Conservation (phyloP, 495 filamentous ascomycete genomes). For the Neurospora sp. region DNA sequence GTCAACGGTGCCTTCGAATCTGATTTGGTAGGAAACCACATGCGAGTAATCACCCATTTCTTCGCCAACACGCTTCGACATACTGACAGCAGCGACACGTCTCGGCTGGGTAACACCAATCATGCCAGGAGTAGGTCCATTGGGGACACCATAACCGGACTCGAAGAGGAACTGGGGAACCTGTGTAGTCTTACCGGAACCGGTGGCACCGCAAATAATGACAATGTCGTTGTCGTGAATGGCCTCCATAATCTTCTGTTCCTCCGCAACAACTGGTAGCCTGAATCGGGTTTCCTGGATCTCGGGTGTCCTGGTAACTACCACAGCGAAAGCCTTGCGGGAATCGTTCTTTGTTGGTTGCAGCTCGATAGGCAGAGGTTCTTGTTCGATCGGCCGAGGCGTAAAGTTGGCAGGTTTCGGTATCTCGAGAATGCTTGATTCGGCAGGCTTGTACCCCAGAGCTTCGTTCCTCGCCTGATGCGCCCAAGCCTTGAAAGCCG, state of each 20-base stretch:
- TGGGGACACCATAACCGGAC: conserved; percentile 74
- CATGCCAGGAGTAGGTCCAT: conserved; percentile 74
- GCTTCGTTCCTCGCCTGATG: conserved; percentile 73
- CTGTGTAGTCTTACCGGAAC: conserved; percentile 95
- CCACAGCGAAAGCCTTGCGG: conserved; percentile 67
- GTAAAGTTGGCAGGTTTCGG: conserved; percentile 42
- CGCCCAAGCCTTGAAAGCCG: conserved; percentile 94
- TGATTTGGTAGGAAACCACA: conserved; percentile 81
- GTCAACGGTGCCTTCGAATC: conserved; percentile 79
- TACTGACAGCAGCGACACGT: conserved; percentile 86
- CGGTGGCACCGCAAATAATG: conserved; percentile 91
- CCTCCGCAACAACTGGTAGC: conserved; percentile 84
- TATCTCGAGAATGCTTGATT: conserved; percentile 27
- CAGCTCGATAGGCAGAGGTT: conserved; percentile 68
- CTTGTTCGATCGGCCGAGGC: conserved; percentile 54
- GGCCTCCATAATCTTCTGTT: conserved; percentile 97
- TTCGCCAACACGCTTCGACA: conserved; percentile 82
- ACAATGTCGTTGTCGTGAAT: conserved; percentile 80
- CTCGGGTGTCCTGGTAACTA: conserved; percentile 57
- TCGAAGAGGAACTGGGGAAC: conserved; percentile 94
- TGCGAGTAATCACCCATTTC: conserved; percentile 67
- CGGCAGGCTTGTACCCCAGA: conserved; percentile 36
- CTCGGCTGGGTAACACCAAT: conserved; percentile 93
- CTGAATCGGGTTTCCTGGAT: conserved; percentile 71
- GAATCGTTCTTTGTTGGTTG: conserved; percentile 50